phyloP scores from a whole-genome alignment of 805 yeast genomes.

The Cyberlindnera subsufficiens region DNA sequence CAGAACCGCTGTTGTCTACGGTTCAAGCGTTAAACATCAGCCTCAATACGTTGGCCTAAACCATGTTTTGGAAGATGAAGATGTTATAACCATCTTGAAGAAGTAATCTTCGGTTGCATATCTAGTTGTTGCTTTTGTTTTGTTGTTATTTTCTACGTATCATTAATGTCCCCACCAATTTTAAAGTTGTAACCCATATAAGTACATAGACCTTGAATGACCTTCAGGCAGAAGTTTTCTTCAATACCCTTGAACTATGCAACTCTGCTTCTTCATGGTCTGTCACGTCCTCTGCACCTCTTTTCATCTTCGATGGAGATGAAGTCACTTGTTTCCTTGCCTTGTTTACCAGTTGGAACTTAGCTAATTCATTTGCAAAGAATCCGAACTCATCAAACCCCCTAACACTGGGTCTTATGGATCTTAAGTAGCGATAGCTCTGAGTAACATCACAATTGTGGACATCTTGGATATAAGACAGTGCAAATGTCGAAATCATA shows the following conservation, averaged over 20 bases:
- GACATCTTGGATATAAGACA: conserved; percentile 19
- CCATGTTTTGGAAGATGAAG: conserved; percentile 89
- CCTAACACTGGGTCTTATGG: conserved; percentile 22
- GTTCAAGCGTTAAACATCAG: conserved; percentile 93
- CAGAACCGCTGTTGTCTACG: conserved; percentile 88
- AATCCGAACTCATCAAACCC: conserved; percentile 20
- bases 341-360: conserved; percentile 15
- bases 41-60: conserved; percentile 91
- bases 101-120: conserved; percentile 27
- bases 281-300: conserved; percentile 19
- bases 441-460: conserved; percentile 20
- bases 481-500: conserved; percentile 17
- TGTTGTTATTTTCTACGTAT: neutral
- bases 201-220: neutral
- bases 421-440: conserved; percentile 19
- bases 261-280: conserved; percentile 21
- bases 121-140: neutral
- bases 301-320: conserved; percentile 13
- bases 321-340: conserved; percentile 16
- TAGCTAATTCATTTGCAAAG: conserved; percentile 18
- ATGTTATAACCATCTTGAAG: conserved; percentile 91
- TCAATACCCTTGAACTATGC: conserved; percentile 20
- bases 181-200: neutral
- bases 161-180: neutral
- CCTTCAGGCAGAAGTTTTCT: conserved; percentile 14